Conservation (phyloP, 2,329 filamentous ascomycete species). For the Colletotrichum cereale region DNA sequence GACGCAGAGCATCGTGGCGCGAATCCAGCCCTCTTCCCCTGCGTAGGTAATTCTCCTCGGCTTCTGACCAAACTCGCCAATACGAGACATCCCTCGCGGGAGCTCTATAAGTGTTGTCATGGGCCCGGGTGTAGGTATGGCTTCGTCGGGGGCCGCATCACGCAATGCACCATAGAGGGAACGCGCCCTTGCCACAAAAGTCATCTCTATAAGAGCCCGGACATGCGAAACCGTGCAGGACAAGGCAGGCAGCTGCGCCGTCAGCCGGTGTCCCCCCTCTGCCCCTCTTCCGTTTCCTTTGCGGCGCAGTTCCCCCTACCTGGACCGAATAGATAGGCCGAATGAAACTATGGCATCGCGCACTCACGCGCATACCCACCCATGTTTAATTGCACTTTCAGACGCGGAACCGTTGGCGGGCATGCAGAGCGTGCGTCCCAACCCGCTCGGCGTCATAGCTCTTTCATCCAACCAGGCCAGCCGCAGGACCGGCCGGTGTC, state of each 20-base stretch:
- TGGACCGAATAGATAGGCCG: background rate
- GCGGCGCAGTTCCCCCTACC: background rate
- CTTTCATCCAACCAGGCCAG: slow-evolving; percentile 6
- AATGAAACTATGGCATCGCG: background rate
- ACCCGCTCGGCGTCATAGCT: slow-evolving; percentile 13
- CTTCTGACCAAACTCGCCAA: background rate
- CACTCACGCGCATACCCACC: background rate
- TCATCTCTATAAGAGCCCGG: background rate
- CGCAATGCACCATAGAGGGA: background rate
- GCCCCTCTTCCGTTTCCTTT: background rate
- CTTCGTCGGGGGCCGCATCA: background rate
- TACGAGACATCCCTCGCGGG: background rate
- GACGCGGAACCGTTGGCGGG: background rate
- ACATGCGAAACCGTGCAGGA: background rate
- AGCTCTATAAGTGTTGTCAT: background rate
- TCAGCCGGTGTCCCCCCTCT: background rate
- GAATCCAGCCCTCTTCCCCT: background rate
- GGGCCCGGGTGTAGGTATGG: background rate
- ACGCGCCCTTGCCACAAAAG: background rate
- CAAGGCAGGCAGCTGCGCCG: background rate
- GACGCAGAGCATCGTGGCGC: background rate
- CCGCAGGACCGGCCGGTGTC: slow-evolving; percentile 17
- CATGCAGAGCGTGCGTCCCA: background rate
- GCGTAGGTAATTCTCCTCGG: background rate
- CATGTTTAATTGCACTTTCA: background rate